Evolutionary conservation across 495 filamentous ascomycete species (phyloP).

Genomic region (Peziza echinospora): DNA sequence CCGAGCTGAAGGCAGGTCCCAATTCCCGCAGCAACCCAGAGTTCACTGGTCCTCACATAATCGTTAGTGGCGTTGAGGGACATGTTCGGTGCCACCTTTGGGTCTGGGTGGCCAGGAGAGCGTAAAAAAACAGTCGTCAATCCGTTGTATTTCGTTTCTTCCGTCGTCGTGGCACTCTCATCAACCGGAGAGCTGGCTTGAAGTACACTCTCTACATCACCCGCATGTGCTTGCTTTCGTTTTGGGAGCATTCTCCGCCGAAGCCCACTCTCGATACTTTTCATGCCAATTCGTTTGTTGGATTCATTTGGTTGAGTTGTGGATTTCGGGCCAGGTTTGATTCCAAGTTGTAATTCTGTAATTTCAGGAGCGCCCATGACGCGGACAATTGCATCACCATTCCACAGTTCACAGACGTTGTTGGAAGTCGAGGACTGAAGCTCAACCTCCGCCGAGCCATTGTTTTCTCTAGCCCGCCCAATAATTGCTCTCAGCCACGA

Average conservation of each 20-base stretch:
- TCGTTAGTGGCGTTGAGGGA: conserved; percentile 9
- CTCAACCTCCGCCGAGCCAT: conserved; percentile 14
- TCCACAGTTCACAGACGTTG: conserved; percentile 18
- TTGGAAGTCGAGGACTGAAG: conserved; percentile 16
- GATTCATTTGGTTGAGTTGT: neutral
- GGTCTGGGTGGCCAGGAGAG: too few species aligned
- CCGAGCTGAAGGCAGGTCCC: conserved; percentile 11
- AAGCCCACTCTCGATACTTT: neutral
- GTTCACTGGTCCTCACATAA: conserved; percentile 2
- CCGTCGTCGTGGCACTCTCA: neutral
- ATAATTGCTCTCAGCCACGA: conserved; percentile 31
- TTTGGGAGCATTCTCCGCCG: neutral
- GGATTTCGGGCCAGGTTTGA: neutral
- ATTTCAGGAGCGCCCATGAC: conserved; percentile 6
- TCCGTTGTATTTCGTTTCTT: neutral
- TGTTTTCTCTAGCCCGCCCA: conserved; percentile 23
- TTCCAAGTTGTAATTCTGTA: neutral
- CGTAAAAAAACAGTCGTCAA: too few species aligned
- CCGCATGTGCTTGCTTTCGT: neutral
- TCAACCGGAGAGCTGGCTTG: neutral
- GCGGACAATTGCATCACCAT: conserved; percentile 11
- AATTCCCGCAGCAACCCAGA: conserved; percentile 13
- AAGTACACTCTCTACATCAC: neutral
- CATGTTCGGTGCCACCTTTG: conserved; percentile 17
- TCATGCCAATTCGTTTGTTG: neutral